Evolutionary conservation across 176 grass and related monocot genomes (phyloP).

Genomic region (Otatea glauca): DNA sequence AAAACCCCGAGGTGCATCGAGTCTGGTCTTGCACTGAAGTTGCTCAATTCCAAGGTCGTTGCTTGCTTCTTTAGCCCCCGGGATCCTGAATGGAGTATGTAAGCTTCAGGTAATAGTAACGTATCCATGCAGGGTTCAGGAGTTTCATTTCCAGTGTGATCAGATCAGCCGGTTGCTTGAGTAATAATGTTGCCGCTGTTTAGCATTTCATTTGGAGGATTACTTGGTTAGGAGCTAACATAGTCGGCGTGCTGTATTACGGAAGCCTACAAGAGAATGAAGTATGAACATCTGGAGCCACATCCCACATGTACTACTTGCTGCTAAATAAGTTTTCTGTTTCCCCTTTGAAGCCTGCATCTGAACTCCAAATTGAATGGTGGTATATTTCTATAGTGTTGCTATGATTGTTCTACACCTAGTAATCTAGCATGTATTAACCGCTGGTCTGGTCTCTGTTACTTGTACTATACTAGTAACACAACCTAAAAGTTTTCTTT

Average conservation of each 20-base stretch:
- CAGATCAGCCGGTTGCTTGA: neutral
- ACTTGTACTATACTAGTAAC: neutral
- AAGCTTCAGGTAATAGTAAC: constrained; percentile 15
- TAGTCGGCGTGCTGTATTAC: neutral
- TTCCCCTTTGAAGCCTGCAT: neutral
- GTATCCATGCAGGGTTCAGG: neutral
- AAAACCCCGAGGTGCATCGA: constrained; percentile 79
- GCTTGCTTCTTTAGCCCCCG: constrained; percentile 60
- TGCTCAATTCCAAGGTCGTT: constrained; percentile 67
- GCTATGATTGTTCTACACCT: neutral
- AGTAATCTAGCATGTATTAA: neutral
- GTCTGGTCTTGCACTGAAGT: constrained; percentile 46
- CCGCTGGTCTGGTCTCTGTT: neutral
- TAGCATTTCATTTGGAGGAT: neutral
- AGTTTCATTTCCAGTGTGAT: neutral
- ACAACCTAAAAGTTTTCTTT: neutral
- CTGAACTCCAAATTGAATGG: neutral
- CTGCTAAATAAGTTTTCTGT: neutral
- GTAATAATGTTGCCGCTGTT: neutral
- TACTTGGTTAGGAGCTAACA: neutral
- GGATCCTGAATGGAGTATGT: constrained; percentile 64
- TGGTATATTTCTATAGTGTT: neutral
- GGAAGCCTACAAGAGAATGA: neutral
- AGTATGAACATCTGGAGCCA: neutral
- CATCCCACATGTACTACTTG: neutral